A percentile compares a stretch with the other conserved stretches of the same genome.
These are phyloP conservation scores for Candida bentonensis DNA, from an alignment of 805 yeast species.

Conservation along the genomic window DNA sequence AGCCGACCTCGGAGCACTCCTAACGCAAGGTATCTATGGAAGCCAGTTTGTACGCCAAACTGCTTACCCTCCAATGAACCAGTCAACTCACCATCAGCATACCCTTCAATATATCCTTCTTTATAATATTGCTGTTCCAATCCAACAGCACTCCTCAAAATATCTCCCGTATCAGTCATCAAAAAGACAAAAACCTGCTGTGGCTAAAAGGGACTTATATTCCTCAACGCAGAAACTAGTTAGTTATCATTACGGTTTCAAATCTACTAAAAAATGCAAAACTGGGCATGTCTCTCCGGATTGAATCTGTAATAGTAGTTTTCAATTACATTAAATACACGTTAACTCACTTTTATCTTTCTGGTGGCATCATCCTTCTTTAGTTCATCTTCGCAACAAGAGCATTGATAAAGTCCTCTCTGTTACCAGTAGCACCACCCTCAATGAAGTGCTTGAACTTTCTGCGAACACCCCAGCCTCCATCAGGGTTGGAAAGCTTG, in stretches of 20 bases:
- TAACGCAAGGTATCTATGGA: not conserved
- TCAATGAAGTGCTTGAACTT: constrained; percentile 75
- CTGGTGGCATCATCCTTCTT: constrained; percentile 12
- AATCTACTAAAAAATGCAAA: too few relatives aligned
- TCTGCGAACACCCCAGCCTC: constrained; percentile 71
- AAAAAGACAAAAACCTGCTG: too few relatives aligned
- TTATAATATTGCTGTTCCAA: not conserved
- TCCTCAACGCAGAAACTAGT: too few relatives aligned
- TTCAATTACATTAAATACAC: constrained; percentile 11
- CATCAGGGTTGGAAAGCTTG: constrained; percentile 69
- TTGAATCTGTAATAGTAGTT: not conserved
- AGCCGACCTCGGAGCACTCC: not conserved
- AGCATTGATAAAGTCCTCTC: constrained; percentile 65
- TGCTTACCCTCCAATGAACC: not conserved
- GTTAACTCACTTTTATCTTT: not conserved
- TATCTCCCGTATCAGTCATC: not conserved
- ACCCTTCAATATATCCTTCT: not conserved
- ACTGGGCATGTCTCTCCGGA: too few relatives aligned
- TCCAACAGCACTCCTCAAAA: not conserved
- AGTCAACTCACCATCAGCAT: not conserved
- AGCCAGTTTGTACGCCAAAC: constrained; percentile 1
- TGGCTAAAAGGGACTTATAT: too few relatives aligned
- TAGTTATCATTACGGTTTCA: too few relatives aligned
- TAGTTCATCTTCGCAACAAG: constrained; percentile 62
- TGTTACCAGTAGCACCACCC: constrained; percentile 79